A percentile compares a stretch with the other conserved stretches of the same genome.
phyloP scores from a whole-genome alignment of 805 yeast species.

The Candida stauntonica region DNA sequence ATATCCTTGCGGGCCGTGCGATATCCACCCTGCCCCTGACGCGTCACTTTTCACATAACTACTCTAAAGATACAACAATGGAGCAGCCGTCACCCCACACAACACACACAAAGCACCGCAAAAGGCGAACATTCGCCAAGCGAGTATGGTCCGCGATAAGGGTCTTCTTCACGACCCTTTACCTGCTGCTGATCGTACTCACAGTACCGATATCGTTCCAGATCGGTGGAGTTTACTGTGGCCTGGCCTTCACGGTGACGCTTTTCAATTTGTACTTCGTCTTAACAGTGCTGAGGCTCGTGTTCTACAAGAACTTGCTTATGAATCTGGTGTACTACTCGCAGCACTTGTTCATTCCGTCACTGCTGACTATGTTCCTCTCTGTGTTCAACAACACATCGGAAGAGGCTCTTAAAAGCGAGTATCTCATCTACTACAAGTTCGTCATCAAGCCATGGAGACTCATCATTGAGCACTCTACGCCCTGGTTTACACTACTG shows the following conservation, averaged over 20 bases:
- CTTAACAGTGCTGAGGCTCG: slow-evolving; percentile 66
- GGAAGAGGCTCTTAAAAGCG: slow-evolving; percentile 20
- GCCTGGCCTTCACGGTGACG: slow-evolving; percentile 76
- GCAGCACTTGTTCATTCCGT: slow-evolving; percentile 82
- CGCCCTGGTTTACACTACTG: slow-evolving; percentile 81
- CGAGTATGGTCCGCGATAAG: slow-evolving; percentile 12
- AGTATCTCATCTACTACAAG: slow-evolving; percentile 26
- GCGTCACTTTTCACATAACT: too few species aligned
- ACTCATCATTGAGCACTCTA: slow-evolving; percentile 64
- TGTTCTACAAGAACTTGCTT: slow-evolving; percentile 31
- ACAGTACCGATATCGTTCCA: slow-evolving; percentile 93
- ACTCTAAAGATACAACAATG: too few species aligned
- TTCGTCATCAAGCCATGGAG: slow-evolving; percentile 64
- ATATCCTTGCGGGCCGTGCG: too few species aligned
- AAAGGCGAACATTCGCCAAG: slow-evolving; percentile 3
- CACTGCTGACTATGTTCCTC: slow-evolving; percentile 66
- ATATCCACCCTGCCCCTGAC: too few species aligned
- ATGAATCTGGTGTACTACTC: slow-evolving; percentile 56
- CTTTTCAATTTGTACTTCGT: slow-evolving; percentile 65
- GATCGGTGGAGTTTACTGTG: slow-evolving; percentile 88
- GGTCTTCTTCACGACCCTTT: slow-evolving; percentile 47
- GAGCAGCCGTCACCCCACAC: background rate
- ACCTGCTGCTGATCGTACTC: slow-evolving; percentile 63
- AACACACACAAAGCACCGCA: background rate
- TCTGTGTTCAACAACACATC: slow-evolving; percentile 44